phyloP scores from a whole-genome alignment of 1,284 basidiomycete genomes.

The Paramarasmius palmivorus region DNA sequence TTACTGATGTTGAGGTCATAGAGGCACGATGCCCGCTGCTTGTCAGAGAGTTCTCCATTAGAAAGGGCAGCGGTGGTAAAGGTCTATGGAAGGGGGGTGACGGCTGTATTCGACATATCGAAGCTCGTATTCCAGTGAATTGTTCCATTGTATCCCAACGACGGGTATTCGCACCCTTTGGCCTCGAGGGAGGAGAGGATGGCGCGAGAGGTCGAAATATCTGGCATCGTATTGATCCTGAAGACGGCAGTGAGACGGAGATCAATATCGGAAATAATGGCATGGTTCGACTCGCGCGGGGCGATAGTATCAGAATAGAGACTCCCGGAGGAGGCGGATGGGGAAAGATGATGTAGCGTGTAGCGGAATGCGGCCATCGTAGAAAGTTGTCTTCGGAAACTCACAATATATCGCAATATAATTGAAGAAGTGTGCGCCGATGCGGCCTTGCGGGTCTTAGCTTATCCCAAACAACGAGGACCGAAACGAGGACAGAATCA shows the following conservation, averaged over 20 bases:
- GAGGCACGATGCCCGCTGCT: slow-evolving; percentile 8
- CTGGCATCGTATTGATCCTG: slow-evolving; percentile 8
- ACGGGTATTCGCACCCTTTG: slow-evolving; percentile 8
- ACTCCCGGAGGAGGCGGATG: slow-evolving; percentile 12
- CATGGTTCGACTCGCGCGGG: slow-evolving; percentile 6
- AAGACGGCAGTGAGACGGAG: slow-evolving; percentile 5
- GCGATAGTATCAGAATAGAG: slow-evolving; percentile 9
- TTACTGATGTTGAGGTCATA: slow-evolving; percentile 12
- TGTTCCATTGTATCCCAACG: slow-evolving; percentile 11
- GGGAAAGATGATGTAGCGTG: slow-evolving; percentile 4
- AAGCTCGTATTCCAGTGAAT: slow-evolving; percentile 10
- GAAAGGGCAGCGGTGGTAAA: slow-evolving; percentile 5
- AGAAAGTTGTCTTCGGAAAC: too few relatives aligned
- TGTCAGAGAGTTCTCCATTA: slow-evolving; percentile 9
- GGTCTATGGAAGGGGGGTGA: slow-evolving; percentile 9
- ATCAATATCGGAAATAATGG: slow-evolving; percentile 8
- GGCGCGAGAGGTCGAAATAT: slow-evolving; percentile 6
- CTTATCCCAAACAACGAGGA: too few relatives aligned
- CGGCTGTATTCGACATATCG: slow-evolving; percentile 6
- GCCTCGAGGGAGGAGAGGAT: slow-evolving; percentile 5
- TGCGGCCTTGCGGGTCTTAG: too few relatives aligned
- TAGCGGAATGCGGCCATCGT: too few relatives aligned
- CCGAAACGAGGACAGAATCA: not conserved
- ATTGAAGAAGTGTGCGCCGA: too few relatives aligned
- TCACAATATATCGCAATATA: too few relatives aligned